Percentiles rank a stretch among this genome's conserved stretches.
Evolutionary conservation across 73 alveolate genomes (phyloP).

Genomic region (Tetrahymena thermophila): DNA sequence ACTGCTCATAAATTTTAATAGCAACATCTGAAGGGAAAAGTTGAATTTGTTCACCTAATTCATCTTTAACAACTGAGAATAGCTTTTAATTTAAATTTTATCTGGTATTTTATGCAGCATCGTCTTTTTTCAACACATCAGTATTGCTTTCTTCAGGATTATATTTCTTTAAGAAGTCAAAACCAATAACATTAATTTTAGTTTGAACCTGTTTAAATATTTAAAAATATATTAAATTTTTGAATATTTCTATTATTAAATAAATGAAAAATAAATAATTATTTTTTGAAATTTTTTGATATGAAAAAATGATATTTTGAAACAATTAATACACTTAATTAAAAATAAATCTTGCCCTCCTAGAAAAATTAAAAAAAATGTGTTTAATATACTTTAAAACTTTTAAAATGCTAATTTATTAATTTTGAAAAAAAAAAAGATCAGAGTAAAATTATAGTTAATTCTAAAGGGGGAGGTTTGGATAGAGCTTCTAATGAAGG

Average conservation of each 20-base stretch:
- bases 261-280: too few species aligned
- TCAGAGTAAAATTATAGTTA: too few species aligned
- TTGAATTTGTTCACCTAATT: conserved; percentile 33
- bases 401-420: too few species aligned
- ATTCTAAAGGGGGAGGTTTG: background rate
- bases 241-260: too few species aligned
- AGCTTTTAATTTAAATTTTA: conserved; percentile 5
- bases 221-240: too few species aligned
- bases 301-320: too few species aligned
- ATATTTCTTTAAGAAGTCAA: conserved; percentile 11
- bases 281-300: too few species aligned
- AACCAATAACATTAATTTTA: conserved; percentile 35
- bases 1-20: conserved; percentile 77
- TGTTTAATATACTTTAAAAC: too few species aligned
- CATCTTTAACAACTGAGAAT: conserved; percentile 57
- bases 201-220: background rate
- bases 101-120: conserved; percentile 40
- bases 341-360: background rate
- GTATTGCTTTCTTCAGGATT: conserved; percentile 55
- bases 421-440: background rate
- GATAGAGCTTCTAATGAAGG: background rate
- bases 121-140: conserved; percentile 48
- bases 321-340: too few species aligned
- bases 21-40: conserved; percentile 91
- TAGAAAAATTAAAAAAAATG: too few species aligned